A percentile compares a stretch with the other conserved stretches of the same genome.
Conservation (phyloP, 352 stramenopile genomes). For the Phytophthora chlamydospora region DNA sequence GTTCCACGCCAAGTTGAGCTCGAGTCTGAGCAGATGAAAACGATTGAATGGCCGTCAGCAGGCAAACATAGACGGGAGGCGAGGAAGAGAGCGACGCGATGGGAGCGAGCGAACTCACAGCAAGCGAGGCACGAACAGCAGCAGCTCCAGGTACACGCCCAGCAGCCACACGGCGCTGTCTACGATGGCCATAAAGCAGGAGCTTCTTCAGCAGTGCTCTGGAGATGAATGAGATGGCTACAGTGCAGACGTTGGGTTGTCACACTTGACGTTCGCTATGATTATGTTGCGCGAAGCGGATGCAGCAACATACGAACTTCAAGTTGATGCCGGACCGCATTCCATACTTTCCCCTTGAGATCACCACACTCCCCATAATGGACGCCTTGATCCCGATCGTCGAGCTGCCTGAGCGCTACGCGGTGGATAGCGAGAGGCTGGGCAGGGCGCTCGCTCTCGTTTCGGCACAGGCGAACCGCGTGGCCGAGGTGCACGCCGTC, state of each 20-base stretch:
- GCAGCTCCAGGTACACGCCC: slow-evolving; percentile 57
- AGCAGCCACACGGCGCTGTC: slow-evolving; percentile 55
- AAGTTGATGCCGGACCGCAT: too few species aligned
- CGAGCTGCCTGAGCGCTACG: background rate
- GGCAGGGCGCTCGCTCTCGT: background rate
- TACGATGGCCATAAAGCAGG: slow-evolving; percentile 32
- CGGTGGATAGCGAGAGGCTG: background rate
- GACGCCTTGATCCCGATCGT: background rate
- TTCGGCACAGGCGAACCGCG: background rate
- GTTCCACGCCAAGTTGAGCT: slow-evolving; percentile 75
- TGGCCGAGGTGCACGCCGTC: background rate
- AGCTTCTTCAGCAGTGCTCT: too few species aligned
- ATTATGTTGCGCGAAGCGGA: too few species aligned
- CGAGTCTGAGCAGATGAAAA: slow-evolving; percentile 26
- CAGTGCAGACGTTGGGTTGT: background rate
- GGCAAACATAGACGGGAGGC: slow-evolving; percentile 34
- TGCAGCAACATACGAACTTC: too few species aligned
- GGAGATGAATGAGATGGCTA: slow-evolving; percentile 3
- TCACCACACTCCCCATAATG: too few species aligned
- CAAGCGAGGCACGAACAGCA: slow-evolving; percentile 74
- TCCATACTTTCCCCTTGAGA: too few species aligned
- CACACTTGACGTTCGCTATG: too few species aligned
- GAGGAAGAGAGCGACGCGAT: background rate
- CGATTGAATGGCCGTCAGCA: slow-evolving; percentile 27
- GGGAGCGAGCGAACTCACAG: slow-evolving; percentile 44